These are phyloP conservation scores for Amanita jacksonii DNA, from an alignment of 768 basidiomycete genomes.

Conservation along the genomic window DNA sequence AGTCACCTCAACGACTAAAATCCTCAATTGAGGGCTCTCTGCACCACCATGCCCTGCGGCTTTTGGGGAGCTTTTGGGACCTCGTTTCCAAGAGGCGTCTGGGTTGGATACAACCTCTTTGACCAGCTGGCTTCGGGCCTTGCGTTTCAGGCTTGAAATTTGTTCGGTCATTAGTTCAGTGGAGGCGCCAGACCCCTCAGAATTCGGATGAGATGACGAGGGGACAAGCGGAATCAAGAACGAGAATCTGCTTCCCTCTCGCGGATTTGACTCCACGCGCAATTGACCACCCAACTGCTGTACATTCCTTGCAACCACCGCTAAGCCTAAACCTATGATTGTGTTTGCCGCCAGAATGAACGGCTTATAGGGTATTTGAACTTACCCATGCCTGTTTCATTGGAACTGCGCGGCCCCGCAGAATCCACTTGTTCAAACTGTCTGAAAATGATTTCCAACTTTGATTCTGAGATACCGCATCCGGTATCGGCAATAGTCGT, in stretches of 20 bases:
- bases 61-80: no score
- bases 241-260: conserved; percentile 61
- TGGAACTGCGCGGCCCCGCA: conserved; percentile 20
- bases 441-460: conserved; percentile 68
- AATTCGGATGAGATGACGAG: no score
- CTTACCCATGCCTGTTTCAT: conserved; percentile 40
- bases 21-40: conserved; percentile 22
- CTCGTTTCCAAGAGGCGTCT: no score
- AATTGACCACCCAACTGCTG: conserved; percentile 74
- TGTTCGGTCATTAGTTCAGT: no score
- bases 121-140: no score
- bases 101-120: no score
- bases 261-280: conserved; percentile 63
- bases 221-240: conserved; percentile 58
- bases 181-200: no score
- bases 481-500: conserved; percentile 67
- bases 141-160: no score
- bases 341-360: background rate
- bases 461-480: conserved; percentile 53
- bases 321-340: conserved; percentile 54
- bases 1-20: conserved; percentile 62
- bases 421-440: conserved; percentile 72
- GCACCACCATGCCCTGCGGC: no score
- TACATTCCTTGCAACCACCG: conserved; percentile 74
- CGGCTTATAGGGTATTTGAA: background rate